phyloP scores from a whole-genome alignment of 2,329 filamentous ascomycete genomes.

The Arthrinium phaeospermum region DNA sequence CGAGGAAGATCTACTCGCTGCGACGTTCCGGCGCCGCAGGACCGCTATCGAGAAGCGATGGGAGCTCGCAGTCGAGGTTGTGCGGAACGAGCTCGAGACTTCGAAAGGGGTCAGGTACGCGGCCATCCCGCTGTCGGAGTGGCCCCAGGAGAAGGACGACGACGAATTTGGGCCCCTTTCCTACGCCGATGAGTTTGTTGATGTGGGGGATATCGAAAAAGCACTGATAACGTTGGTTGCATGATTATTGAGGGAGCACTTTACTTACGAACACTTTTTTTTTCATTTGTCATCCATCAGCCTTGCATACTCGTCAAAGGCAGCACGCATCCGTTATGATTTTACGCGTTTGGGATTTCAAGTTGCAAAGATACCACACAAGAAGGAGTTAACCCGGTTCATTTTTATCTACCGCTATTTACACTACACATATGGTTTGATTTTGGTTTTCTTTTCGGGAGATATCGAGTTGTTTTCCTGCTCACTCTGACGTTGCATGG shows the following conservation, averaged over 20 bases:
- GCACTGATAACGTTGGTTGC: neutral
- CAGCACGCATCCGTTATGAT: neutral
- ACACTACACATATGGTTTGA: neutral
- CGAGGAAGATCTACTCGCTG: constrained; percentile 56
- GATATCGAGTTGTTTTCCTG: neutral
- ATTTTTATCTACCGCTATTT: neutral
- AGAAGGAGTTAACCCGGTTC: constrained; percentile 4
- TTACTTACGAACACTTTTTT: neutral
- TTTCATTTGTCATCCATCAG: neutral
- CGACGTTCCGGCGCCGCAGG: constrained; percentile 52
- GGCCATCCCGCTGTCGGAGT: constrained; percentile 44
- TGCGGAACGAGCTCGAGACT: constrained; percentile 58
- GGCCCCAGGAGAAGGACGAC: constrained; percentile 44
- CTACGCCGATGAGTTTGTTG: neutral
- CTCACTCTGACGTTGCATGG: neutral
- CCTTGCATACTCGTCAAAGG: neutral
- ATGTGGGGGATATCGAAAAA: neutral
- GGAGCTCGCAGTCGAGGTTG: constrained; percentile 57
- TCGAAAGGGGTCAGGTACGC: constrained; percentile 51
- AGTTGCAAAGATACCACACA: neutral
- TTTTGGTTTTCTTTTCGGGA: neutral
- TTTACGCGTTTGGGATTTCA: constrained; percentile 14
- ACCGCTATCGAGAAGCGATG: constrained; percentile 54
- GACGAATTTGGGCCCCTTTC: constrained; percentile 10
- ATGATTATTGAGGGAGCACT: neutral